Base-by-base conservation (phyloP, 352 stramenopile species). In the Globisporangium takayamanum region DNA sequence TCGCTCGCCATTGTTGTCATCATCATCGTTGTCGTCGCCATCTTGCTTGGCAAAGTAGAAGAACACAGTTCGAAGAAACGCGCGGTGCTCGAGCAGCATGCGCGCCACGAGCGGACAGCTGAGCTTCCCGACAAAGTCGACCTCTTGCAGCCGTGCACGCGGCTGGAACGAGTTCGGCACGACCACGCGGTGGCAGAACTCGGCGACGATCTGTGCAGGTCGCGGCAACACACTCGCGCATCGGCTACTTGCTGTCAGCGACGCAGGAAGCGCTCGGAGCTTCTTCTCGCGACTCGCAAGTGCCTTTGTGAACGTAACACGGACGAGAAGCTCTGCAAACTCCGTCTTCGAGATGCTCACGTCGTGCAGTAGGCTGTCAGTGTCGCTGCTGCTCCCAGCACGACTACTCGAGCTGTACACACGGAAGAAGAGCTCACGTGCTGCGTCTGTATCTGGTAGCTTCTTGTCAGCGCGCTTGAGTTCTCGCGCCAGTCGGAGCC, bases 21-120 rank as follows among this genome's bases (percentile, higher is more conserved):
- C 30, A 8, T 36, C 8, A 36, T 36, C 30, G 30, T 39, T 7
- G 7, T 71, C 68, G 5, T 70, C 51, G 26, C 70, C 68, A 5
- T 73, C 66, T 41, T 77, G 73, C 26, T 83, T 80, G 3, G 75
- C 71, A 33, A 78, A 88, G 18, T 67, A 73, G 55, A 82, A 85
- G 45, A 88, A 87, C 2, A 87, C 50, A 0, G 56, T 54, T 7
- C 78, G 72, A 6, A 88, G 45, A 51, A 88, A 88, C 10, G 74
- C 59, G 0, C 78, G 76, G 30, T 87, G 74, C 45, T 88, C 76
- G 1, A 88, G 68, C 3, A 88, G 57, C 25, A 70, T 68, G 12
- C 68, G 65, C 8, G 56, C 53, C 0, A 87, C 70, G 7, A 85
- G 59, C 11, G 76, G 76, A 30, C 66, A 79, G 41, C 61, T 69